These are phyloP conservation scores for Hapsidospora chrysogenum DNA, from an alignment of 495 filamentous ascomycete genomes.

Conservation along the genomic window DNA sequence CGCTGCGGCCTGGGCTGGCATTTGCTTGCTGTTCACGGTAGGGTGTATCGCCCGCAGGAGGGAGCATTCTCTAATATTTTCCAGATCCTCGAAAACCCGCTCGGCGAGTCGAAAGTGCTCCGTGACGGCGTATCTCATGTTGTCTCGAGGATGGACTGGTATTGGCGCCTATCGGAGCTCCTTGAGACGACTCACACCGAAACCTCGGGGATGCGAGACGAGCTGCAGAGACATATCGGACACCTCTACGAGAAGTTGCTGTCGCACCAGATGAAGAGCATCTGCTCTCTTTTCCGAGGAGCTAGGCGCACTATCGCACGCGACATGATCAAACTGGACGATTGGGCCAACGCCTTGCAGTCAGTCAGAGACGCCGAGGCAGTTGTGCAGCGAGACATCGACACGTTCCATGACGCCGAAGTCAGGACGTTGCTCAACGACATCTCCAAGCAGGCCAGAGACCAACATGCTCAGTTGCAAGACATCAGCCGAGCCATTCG, in stretches of 20 bases:
- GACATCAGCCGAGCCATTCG: not conserved
- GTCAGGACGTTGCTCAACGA: not conserved
- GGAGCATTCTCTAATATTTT: no score
- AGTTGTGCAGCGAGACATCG: slow-evolving; percentile 6
- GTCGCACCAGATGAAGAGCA: not conserved
- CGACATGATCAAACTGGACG: not conserved
- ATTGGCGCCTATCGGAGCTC: slow-evolving; percentile 2
- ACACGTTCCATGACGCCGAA: no score
- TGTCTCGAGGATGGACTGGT: slow-evolving; percentile 5
- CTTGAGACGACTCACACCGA: not conserved
- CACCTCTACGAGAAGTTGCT: not conserved
- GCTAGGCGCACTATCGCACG: not conserved
- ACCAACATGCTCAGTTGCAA: not conserved
- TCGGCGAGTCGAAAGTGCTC: not conserved
- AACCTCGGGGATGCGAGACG: not conserved
- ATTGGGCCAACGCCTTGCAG: no score
- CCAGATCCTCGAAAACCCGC: not conserved
- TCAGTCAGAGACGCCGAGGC: slow-evolving; percentile 11
- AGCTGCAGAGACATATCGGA: not conserved
- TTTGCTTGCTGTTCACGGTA: slow-evolving; percentile 14
- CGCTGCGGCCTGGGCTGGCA: slow-evolving; percentile 3
- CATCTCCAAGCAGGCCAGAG: not conserved
- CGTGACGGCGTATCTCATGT: slow-evolving; percentile 2
- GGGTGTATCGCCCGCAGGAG: not conserved
- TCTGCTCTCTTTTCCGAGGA: not conserved